Base-by-base conservation (phyloP, 345 rosid species). In the Lepidium aucheri region DNA sequence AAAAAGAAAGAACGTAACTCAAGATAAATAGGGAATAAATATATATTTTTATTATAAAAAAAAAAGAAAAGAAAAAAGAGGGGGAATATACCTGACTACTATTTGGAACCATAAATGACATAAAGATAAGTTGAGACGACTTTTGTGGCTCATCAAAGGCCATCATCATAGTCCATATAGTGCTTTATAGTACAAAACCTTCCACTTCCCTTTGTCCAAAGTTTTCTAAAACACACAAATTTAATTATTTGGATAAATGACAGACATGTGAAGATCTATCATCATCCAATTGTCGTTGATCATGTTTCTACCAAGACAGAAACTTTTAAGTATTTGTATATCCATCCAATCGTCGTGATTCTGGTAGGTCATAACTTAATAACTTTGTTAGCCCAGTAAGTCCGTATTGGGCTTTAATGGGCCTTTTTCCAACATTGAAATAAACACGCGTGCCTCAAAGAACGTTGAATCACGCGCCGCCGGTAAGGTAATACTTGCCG, bases 71-170 rank as follows among this genome's bases (percentile, higher is more conserved):
- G 4, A 2, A 8, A 47, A 26, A 58, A 54, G 14, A 6, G 14
- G 20, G 24, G 33, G 62, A 66, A 66, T 65, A 73, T 41, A 59
- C 28, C 50, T 42, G 56, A 66, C 72, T 67, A 66, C 72, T 67
- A 68, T 53, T 44, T 74, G 73, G 74, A 74, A 67, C 65, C 69
- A 74, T 60, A 60, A 74, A 62, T 66, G 73, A 74, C 73, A 67
- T 53, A 74, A 62, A 68, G 77, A 74, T 67, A 60, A 67, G 69
- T 67, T 60, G 64, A 61, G 62, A 74, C 20, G 74, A 67, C 74
- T 74, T 74, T 53, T 67, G 63, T 67, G 68, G 73, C 65, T 67
- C 77, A 61, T 61, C 68, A 60, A 53, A 74, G 32, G 73, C 64
- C 73, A 73, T 26, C 72, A 60, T 73, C 71, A 42, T 58, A 36